These are phyloP conservation scores for Aurantiochytrium sp. DNA, from an alignment of 108 stramenopile species.

Conservation along the genomic window DNA sequence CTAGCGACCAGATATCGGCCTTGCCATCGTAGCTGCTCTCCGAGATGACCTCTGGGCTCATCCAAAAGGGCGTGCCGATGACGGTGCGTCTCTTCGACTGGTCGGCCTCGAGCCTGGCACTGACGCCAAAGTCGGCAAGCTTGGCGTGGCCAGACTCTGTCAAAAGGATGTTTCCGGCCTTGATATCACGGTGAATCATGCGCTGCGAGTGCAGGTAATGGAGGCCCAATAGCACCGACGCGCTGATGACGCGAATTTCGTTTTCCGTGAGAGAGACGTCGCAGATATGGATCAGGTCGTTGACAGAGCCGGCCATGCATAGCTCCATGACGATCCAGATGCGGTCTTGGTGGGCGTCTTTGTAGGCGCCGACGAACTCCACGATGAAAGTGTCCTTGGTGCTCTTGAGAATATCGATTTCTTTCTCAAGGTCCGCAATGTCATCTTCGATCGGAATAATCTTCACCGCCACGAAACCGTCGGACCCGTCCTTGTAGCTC, in stretches of 20 bases:
- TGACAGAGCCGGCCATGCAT: conserved; percentile 74
- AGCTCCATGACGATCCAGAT: conserved; percentile 78
- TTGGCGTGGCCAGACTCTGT: conserved; percentile 77
- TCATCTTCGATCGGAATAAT: conserved; percentile 60
- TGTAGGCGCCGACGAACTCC: conserved; percentile 71
- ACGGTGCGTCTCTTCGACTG: conserved; percentile 91
- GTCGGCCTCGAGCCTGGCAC: conserved; percentile 78
- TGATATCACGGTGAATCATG: conserved; percentile 87
- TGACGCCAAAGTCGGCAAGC: conserved; percentile 85
- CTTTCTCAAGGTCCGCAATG: conserved; percentile 73
- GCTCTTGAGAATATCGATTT: conserved; percentile 73
- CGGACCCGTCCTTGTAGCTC: conserved; percentile 45
- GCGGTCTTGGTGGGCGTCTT: conserved; percentile 5
- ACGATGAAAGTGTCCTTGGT: conserved; percentile 77
- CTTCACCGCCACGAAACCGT: conserved; percentile 80
- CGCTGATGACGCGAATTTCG: conserved; percentile 71
- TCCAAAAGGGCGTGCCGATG: conserved; percentile 98
- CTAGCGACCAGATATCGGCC: conserved; percentile 95
- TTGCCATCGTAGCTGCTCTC: conserved; percentile 29
- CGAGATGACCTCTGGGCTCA: conserved; percentile 94
- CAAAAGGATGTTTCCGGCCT: conserved; percentile 83
- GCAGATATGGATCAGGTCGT: conserved; percentile 69
- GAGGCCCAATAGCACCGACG: conserved; percentile 76
- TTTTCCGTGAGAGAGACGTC: conserved; percentile 45
- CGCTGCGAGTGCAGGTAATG: conserved; percentile 73